Evolutionary conservation across 2,329 filamentous ascomycete species (phyloP).

Genomic region (Shiraia bambusicola): DNA sequence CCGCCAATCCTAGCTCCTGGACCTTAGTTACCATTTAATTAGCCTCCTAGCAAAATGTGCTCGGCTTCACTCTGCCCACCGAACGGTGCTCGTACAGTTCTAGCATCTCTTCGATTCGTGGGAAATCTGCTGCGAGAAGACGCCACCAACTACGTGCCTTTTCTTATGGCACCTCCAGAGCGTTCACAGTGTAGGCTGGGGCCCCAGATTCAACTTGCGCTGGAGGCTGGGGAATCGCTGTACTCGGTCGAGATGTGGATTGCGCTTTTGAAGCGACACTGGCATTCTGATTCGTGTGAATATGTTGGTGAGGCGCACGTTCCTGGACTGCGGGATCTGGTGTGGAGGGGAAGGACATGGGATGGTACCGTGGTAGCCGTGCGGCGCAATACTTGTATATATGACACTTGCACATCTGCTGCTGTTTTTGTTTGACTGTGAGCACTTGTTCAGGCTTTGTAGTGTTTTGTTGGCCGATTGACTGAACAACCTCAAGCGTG

Average conservation of each 20-base stretch:
- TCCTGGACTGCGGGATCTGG: slow-evolving; percentile 19
- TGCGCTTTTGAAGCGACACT: slow-evolving; percentile 23
- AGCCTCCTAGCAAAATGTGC: slow-evolving; percentile 14
- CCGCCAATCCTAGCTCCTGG: slow-evolving; percentile 20
- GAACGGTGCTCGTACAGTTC: slow-evolving; percentile 2
- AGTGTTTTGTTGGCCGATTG: no score
- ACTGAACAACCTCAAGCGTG: no score
- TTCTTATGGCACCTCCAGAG: slow-evolving; percentile 15
- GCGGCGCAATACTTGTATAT: slow-evolving; percentile 22
- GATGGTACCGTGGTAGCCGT: slow-evolving; percentile 16
- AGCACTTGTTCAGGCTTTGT: slow-evolving; percentile 19
- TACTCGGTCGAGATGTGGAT: slow-evolving; percentile 14
- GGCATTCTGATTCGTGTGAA: slow-evolving; percentile 36
- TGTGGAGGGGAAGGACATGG: slow-evolving; percentile 27
- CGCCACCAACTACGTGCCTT: slow-evolving; percentile 8
- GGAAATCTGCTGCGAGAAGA: slow-evolving; percentile 17
- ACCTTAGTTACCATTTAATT: no score
- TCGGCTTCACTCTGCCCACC: slow-evolving; percentile 11
- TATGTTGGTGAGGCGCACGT: slow-evolving; percentile 17
- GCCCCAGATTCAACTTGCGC: slow-evolving; percentile 27
- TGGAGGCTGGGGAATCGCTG: slow-evolving; percentile 5
- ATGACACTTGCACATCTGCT: slow-evolving; percentile 13
- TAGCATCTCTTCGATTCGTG: slow-evolving; percentile 26
- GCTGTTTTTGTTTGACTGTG: slow-evolving; percentile 10
- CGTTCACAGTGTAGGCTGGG: slow-evolving; percentile 18